These are phyloP conservation scores for Cruciata laevipes DNA, from an alignment of 257 asterid species.

Conservation along the genomic window DNA sequence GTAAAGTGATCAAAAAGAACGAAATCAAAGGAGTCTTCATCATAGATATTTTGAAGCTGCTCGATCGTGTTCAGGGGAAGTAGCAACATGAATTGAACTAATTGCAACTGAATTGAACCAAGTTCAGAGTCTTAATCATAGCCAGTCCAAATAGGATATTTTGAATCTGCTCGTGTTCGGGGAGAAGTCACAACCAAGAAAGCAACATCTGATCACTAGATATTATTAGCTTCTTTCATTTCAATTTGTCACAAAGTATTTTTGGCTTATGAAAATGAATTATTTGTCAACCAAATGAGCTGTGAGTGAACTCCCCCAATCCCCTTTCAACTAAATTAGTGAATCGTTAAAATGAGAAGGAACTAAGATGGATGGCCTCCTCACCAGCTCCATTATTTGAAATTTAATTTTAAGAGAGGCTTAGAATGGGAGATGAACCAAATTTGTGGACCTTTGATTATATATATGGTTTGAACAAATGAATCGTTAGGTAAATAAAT, in stretches of 20 bases:
- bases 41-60: neutral
- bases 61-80: neutral
- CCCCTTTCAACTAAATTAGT: neutral
- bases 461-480: too few relatives aligned
- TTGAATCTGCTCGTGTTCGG: neutral
- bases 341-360: neutral
- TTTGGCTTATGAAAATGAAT: neutral
- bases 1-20: neutral
- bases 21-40: neutral
- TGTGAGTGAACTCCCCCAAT: too few relatives aligned
- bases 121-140: too few relatives aligned
- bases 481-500: neutral
- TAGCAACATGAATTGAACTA: neutral
- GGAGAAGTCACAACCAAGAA: neutral
- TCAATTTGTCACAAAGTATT: neutral
- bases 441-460: neutral
- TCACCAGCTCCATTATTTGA: neutral
- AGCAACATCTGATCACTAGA: neutral
- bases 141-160: too few relatives aligned
- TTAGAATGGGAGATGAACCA: neutral
- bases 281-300: neutral
- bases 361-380: neutral
- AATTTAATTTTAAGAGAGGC: neutral
- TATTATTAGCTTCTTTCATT: neutral
- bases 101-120: too few relatives aligned